phyloP scores from a whole-genome alignment of 2,329 filamentous ascomycete species.

The Trichocomaceae sp. region DNA sequence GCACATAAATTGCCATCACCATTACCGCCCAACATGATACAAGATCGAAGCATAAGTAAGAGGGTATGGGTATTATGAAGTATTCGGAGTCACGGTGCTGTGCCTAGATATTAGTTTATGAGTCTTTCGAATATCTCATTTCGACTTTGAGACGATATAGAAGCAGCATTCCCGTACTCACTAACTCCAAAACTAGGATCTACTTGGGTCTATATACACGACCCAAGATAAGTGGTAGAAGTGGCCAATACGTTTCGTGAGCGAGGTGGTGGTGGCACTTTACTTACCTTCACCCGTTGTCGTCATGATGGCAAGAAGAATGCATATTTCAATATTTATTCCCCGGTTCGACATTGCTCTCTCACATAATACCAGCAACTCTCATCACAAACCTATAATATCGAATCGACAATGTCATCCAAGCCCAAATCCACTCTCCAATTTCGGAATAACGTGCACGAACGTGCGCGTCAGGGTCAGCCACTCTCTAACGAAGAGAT shows the following conservation, averaged over 20 bases:
- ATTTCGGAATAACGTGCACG: constrained; percentile 12
- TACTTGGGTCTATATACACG: neutral
- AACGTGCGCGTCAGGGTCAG: constrained; percentile 9
- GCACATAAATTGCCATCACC: neutral
- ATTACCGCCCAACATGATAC: neutral
- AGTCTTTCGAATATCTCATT: no score
- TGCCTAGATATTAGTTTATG: no score
- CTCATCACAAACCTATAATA: neutral
- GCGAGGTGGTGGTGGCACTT: neutral
- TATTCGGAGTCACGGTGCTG: neutral
- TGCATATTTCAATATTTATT: neutral
- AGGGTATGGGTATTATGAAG: neutral
- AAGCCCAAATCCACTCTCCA: constrained; percentile 6
- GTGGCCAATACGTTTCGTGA: neutral
- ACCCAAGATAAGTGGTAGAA: neutral
- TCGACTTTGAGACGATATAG: no score
- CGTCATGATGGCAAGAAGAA: neutral
- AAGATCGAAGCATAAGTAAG: neutral
- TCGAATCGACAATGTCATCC: neutral
- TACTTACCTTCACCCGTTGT: neutral
- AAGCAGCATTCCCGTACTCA: no score
- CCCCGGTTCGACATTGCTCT: neutral
- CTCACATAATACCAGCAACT: neutral
- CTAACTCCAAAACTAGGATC: no score
- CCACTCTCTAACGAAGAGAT: constrained; percentile 16